Base-by-base conservation (phyloP, 2,329 filamentous ascomycete species). In the Fusarium sp. region DNA sequence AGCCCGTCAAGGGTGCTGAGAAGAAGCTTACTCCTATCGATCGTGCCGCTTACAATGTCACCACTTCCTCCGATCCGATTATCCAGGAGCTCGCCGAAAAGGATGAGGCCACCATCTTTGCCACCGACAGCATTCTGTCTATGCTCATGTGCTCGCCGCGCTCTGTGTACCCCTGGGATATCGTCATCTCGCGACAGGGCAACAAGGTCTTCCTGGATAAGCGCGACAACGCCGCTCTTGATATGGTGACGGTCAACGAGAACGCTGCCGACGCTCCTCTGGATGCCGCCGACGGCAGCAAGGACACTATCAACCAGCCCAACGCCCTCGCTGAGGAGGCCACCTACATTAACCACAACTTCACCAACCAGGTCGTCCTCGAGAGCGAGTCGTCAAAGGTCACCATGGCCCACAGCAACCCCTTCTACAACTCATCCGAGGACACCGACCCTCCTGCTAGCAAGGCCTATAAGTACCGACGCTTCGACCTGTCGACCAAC, bases 331-430 rank as follows among this genome's bases (percentile, higher is more conserved):
- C 96, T 72, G 90, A 97, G 77, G 95, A 99, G 80, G 95, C 95
- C 51, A 99, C 95, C 48, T 96, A 97, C 82, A 99, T 99, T 86
- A 99, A 99, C 87, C 95, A 98, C 85, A 96, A 98, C 83, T 99
- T 99, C 78, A 91, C 92, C 69, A 92, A 96, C 78, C 95, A 99
- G 82, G 92, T 96, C 47, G 93, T 99, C 67, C 78, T 87, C 70
- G 95, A 99, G 82, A 90, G 84, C 68, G 86, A 92, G 64, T 84
- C 81, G 62, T 81, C 87, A 75, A 96, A 95, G 83, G 83, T 93
- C 65, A 86, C 91, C 69, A 95, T 98, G 88, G 73, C 87, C 57
- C 84, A 97, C 80, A 88, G 91, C 75, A 97, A 98, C 81, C 95
- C 95, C 72, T 99, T 99, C 87, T 97, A 99, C 85, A 96, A 96